phyloP scores from a whole-genome alignment of 805 yeast species.

The Lipomyces spencermartinsiae region DNA sequence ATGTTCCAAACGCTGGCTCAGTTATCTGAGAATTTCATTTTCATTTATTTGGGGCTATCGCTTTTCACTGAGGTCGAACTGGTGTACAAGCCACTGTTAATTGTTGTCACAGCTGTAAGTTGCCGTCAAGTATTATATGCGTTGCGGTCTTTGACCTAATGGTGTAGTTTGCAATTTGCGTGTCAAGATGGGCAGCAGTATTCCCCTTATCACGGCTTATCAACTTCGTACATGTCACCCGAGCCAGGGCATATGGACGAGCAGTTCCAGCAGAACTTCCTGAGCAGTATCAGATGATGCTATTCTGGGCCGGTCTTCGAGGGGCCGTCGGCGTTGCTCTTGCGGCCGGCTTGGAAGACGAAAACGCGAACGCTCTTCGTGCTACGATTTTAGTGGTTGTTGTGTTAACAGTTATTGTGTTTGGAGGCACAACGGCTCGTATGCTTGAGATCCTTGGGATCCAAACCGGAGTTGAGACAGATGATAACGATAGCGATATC shows the following conservation, averaged over 20 bases:
- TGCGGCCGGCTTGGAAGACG: constrained; percentile 97
- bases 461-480: constrained; percentile 80
- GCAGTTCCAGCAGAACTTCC: constrained; percentile 83
- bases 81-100: constrained; percentile 90
- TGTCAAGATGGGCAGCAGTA: constrained; percentile 96
- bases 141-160: too few relatives aligned
- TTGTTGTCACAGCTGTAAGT: constrained; percentile 78
- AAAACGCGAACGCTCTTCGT: constrained; percentile 80
- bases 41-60: constrained; percentile 91
- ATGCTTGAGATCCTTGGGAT: constrained; percentile 96
- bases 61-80: constrained; percentile 94
- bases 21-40: constrained; percentile 93
- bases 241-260: constrained; percentile 51
- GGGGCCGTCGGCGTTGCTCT: constrained; percentile 99
- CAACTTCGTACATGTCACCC: constrained; percentile 75
- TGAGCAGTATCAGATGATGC: constrained; percentile 96
- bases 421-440: constrained; percentile 98
- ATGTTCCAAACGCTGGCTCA: constrained; percentile 94
- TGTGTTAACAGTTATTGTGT: constrained; percentile 90
- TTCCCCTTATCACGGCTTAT: constrained; percentile 88
- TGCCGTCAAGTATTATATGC: neutral
- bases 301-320: constrained; percentile 98
- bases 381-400: constrained; percentile 98
- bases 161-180: constrained; percentile 68
- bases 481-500: constrained; percentile 84